phyloP scores from a whole-genome alignment of 1,284 basidiomycete genomes.

The Boletus smithii region DNA sequence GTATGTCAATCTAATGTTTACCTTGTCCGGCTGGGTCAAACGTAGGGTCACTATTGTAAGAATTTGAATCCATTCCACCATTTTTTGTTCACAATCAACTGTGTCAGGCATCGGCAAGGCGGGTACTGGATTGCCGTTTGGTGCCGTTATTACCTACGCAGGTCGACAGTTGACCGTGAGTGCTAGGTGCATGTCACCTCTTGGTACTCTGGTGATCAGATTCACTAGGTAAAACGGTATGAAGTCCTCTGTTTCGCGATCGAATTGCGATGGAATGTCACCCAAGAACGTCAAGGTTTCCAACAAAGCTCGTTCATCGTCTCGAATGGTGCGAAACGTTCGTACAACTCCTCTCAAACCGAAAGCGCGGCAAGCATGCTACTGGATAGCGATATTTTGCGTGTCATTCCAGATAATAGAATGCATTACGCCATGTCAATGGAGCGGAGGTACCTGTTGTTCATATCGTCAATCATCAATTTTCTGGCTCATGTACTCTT shows the following conservation, averaged over 20 bases:
- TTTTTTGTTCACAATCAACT: neutral
- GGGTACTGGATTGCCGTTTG: conserved; percentile 27
- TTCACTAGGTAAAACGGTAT: conserved; percentile 26
- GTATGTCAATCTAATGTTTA: neutral
- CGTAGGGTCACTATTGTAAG: conserved; percentile 30
- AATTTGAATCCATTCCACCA: neutral
- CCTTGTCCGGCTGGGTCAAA: neutral
- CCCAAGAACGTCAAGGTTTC: neutral
- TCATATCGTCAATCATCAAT: neutral
- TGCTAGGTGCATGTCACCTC: neutral
- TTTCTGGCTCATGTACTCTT: conserved; percentile 1
- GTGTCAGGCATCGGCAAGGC: conserved; percentile 28
- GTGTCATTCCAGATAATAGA: conserved; percentile 17
- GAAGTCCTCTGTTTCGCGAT: conserved; percentile 31
- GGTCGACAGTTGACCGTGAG: conserved; percentile 27
- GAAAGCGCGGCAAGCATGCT: conserved; percentile 5
- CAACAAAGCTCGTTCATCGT: conserved; percentile 25
- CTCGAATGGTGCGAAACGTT: conserved; percentile 9
- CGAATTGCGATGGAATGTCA: conserved; percentile 27
- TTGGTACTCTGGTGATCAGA: neutral
- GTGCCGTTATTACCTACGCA: conserved; percentile 24
- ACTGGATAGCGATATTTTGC: conserved; percentile 17
- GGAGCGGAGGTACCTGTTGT: conserved; percentile 13
- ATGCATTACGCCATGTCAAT: neutral
- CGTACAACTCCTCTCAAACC: neutral